These are phyloP conservation scores for Arabidopsis hybrid DNA, from an alignment of 441 rosid species.

Conservation along the genomic window DNA sequence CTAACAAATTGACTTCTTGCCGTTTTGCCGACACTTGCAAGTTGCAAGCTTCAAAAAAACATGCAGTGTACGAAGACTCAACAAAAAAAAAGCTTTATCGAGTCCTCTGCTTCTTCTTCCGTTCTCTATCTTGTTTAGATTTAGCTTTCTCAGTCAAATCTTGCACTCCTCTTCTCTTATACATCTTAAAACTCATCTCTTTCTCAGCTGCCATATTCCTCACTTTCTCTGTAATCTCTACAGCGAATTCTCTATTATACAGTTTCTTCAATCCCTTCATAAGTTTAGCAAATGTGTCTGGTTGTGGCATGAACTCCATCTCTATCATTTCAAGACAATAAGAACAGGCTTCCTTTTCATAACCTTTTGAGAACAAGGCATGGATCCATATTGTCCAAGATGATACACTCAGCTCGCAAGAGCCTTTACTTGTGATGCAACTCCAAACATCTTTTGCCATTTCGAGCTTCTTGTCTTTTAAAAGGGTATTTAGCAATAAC, in stretches of 20 bases:
- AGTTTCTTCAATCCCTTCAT: conserved; percentile 78
- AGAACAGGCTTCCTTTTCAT: conserved; percentile 80
- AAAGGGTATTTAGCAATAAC: conserved; percentile 60
- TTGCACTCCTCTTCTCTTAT: conserved; percentile 82
- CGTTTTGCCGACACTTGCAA: conserved; percentile 38
- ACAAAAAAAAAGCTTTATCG: not conserved
- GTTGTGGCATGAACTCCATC: conserved; percentile 76
- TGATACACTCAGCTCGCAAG: conserved; percentile 67
- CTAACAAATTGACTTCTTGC: conserved; percentile 15
- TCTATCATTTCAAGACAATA: conserved; percentile 94
- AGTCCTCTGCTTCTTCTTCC: conserved; percentile 69
- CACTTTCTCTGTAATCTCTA: conserved; percentile 85
- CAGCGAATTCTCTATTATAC: conserved; percentile 75
- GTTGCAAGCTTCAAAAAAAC: not conserved
- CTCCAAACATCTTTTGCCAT: conserved; percentile 82
- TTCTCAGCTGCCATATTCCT: conserved; percentile 86
- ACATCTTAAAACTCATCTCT: conserved; percentile 78
- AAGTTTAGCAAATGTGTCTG: conserved; percentile 83
- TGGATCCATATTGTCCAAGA: conserved; percentile 96
- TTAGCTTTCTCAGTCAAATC: conserved; percentile 68
- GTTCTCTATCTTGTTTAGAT: conserved; percentile 59
- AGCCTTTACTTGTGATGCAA: conserved; percentile 61
- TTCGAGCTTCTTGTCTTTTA: conserved; percentile 76
- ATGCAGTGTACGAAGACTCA: not conserved
- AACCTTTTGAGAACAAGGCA: conserved; percentile 72